Base-by-base conservation (phyloP, 2,329 filamentous ascomycete genomes). In the Aspergillus nomiae region DNA sequence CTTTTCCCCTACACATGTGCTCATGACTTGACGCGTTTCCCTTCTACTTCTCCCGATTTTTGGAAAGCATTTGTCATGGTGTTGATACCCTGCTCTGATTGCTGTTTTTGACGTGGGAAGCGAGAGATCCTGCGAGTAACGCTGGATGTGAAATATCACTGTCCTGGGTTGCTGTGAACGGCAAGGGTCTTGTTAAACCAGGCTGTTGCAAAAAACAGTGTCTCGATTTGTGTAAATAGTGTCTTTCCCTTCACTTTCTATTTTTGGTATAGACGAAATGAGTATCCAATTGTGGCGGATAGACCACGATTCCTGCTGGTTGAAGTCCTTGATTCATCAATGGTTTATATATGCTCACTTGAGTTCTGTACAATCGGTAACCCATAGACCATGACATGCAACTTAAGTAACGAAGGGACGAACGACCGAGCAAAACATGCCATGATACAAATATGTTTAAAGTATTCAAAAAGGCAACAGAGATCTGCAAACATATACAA, bases 1-100 rank as follows among this genome's bases (percentile, higher is more conserved):
- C 60, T 59, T 45, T 46, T 56, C 51, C 43, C 50, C 59, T 62
- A 60, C 63, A 61, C 65, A 76, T 70, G 71, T 74, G 72, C 69
- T 75, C 70, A 76, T 72, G 74, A 76, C 71, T 71, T 73, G 65
- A 74, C 68, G 73, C 67, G 70, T 62, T 64, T 68, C 67, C 63
- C 60, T 64, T 65, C 60, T 61, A 53, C 60, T 64, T 50, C 48
- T 61, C 34, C 65, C 62, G 61, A 63, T 45, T 54, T 67, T 64
- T 67, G 65, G 68, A 68, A 71, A 77, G 75, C 76, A 78, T 78
- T 76, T 76, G 68, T 75, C 70, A 74, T 73, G 76, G 76, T 79
- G 76, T 78, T 78, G 76, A 78, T 79, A 78, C 76, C 76, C 76
- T 76, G 70, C 64, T 68, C 67, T 76, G 73, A 71, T 70, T 69